phyloP scores from a whole-genome alignment of 768 basidiomycete genomes.

The Sporobolomyces roseus region DNA sequence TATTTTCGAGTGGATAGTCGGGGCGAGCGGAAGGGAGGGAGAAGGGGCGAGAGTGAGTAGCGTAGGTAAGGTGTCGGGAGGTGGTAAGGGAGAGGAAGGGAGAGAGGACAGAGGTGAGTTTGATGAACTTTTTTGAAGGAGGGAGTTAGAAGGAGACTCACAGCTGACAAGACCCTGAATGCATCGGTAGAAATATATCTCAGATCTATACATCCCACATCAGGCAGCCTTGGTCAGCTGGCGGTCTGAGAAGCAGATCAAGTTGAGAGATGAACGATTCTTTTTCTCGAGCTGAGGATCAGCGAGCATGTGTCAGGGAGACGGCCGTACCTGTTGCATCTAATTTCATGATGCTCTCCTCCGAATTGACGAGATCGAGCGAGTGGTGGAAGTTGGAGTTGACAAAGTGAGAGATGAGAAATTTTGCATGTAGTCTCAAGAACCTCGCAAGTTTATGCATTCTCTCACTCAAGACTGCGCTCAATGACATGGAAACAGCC shows the following conservation, averaged over 20 bases:
- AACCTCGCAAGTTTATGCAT: neutral
- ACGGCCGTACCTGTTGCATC: constrained; percentile 42
- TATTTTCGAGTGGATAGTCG: constrained; percentile 1
- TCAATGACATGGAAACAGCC: neutral
- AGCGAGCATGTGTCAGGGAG: too few species aligned
- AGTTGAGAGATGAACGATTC: too few species aligned
- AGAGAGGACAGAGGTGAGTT: neutral
- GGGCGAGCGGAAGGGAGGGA: too few species aligned
- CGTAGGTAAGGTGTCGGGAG: too few species aligned
- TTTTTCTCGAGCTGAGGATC: too few species aligned
- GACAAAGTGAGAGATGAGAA: too few species aligned
- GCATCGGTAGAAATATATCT: constrained; percentile 88
- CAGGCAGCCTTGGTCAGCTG: too few species aligned
- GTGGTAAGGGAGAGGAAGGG: neutral
- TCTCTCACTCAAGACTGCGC: neutral
- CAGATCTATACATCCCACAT: constrained; percentile 58
- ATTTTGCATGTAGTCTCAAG: neutral
- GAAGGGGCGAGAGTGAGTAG: neutral
- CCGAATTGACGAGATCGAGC: too few species aligned
- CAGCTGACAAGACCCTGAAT: constrained; percentile 93
- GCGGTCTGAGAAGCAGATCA: neutral
- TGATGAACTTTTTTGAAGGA: neutral
- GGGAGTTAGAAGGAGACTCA: constrained; percentile 48
- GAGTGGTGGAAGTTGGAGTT: too few species aligned
- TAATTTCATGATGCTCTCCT: constrained; percentile 36